Conservation (phyloP, 192 early-diverging fungal genomes). For the Rhizoclosmatium sp. region DNA sequence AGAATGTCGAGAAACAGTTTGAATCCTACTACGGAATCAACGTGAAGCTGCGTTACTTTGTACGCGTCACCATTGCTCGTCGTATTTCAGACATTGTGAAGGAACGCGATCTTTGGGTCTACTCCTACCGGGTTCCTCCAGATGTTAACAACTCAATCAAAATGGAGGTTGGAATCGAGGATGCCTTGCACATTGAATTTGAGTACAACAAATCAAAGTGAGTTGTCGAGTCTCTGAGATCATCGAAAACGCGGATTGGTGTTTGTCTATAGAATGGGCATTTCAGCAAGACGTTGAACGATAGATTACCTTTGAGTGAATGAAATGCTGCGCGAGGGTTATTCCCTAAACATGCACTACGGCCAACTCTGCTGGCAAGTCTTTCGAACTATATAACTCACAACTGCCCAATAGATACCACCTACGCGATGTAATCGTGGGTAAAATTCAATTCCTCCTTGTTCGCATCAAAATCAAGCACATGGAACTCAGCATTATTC, state of each 20-base stretch:
- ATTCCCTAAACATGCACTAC: too few relatives aligned
- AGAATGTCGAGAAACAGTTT: slow-evolving; percentile 99
- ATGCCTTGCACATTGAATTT: slow-evolving; percentile 99
- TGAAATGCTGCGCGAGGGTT: too few relatives aligned
- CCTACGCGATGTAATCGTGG: slow-evolving; percentile 98
- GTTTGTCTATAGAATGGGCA: not conserved
- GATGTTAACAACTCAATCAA: slow-evolving; percentile 95
- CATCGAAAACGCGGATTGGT: too few relatives aligned
- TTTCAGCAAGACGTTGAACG: not conserved
- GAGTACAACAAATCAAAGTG: slow-evolving; percentile 99
- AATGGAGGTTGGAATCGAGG: slow-evolving; percentile 99
- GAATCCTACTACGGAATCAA: slow-evolving; percentile 99
- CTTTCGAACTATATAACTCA: not conserved
- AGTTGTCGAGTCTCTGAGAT: slow-evolving; percentile 33
- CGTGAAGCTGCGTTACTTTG: slow-evolving; percentile 96
- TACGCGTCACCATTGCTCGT: slow-evolving; percentile 88
- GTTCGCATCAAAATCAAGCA: slow-evolving; percentile 99
- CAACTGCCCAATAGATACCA: slow-evolving; percentile 73
- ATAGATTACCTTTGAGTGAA: too few relatives aligned
- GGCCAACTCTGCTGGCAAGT: not conserved
- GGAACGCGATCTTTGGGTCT: slow-evolving; percentile 98
- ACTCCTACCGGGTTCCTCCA: slow-evolving; percentile 92
- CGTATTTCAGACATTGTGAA: slow-evolving; percentile 89
- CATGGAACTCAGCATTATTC: slow-evolving; percentile 99
- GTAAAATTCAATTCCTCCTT: slow-evolving; percentile 98